phyloP scores from a whole-genome alignment of 108 stramenopile genomes.

The Schizochytrium sp. region DNA sequence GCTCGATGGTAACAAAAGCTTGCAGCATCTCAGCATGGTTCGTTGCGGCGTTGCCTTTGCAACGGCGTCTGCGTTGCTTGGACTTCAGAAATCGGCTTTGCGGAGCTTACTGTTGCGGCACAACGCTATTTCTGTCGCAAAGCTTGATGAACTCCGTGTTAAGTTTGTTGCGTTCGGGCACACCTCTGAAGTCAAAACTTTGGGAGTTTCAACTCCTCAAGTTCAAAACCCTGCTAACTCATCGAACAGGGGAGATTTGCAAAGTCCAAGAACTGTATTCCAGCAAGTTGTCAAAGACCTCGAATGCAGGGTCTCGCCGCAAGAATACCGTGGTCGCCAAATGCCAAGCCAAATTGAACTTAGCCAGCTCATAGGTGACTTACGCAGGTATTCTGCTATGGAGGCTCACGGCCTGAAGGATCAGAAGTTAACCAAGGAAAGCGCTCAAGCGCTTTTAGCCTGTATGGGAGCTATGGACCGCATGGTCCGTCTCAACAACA shows the following conservation, averaged over 20 bases:
- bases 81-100: not conserved
- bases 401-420: not conserved
- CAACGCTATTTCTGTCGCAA: conserved; percentile 26
- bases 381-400: not conserved
- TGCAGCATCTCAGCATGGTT: conserved; percentile 5
- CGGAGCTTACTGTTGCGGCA: conserved; percentile 6
- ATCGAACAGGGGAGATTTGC: too few species aligned
- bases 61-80: conserved; percentile 20
- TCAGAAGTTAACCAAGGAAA: not conserved
- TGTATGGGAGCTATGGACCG: conserved; percentile 3
- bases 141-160: not conserved
- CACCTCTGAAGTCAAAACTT: not conserved
- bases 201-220: too few species aligned
- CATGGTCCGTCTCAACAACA: not conserved
- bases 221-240: too few species aligned
- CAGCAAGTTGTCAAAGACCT: conserved; percentile 1
- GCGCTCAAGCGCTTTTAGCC: not conserved
- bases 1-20: conserved; percentile 6
- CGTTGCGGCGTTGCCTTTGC: conserved; percentile 18
- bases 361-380: not conserved
- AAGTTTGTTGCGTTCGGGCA: not conserved
- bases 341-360: conserved; percentile 1
- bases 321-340: not conserved
- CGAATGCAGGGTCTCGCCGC: not conserved
- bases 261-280: not conserved